Evolutionary conservation across 306 rosid species (phyloP).

Genomic region (Quercus parvula): DNA sequence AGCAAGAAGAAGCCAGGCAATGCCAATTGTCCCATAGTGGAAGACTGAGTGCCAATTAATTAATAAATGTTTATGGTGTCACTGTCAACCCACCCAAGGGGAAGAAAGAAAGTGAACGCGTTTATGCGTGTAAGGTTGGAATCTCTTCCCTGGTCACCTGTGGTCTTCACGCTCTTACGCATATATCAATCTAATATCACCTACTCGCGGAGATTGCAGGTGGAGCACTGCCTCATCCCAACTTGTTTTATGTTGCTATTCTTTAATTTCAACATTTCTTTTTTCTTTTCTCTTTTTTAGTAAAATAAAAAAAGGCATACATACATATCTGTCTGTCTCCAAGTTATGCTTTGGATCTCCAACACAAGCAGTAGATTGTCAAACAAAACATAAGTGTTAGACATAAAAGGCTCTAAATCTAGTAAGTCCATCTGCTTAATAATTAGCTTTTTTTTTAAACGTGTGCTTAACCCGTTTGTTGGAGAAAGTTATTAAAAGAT

Average conservation of each 20-base stretch:
- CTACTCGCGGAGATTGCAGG: not conserved
- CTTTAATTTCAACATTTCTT: too few species aligned
- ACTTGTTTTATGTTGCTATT: not conserved
- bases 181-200: not conserved
- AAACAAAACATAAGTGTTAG: too few species aligned
- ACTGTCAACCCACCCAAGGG: constrained; percentile 15
- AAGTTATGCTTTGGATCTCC: too few species aligned
- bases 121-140: constrained; percentile 14
- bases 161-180: not conserved
- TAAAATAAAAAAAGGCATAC: too few species aligned
- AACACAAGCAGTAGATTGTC: too few species aligned
- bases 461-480: too few species aligned
- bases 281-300: too few species aligned
- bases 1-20: not conserved
- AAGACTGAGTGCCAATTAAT: constrained; percentile 15
- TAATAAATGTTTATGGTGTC: constrained; percentile 19
- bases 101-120: constrained; percentile 22
- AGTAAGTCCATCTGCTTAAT: too few species aligned
- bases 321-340: too few species aligned
- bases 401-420: too few species aligned
- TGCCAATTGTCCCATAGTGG: constrained; percentile 20
- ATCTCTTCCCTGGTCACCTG: constrained; percentile 6
- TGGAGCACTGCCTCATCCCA: not conserved
- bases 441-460: too few species aligned
- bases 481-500: too few species aligned